Evolutionary conservation across 2,329 filamentous ascomycete genomes (phyloP).

Genomic region (Talaromyces sp.): DNA sequence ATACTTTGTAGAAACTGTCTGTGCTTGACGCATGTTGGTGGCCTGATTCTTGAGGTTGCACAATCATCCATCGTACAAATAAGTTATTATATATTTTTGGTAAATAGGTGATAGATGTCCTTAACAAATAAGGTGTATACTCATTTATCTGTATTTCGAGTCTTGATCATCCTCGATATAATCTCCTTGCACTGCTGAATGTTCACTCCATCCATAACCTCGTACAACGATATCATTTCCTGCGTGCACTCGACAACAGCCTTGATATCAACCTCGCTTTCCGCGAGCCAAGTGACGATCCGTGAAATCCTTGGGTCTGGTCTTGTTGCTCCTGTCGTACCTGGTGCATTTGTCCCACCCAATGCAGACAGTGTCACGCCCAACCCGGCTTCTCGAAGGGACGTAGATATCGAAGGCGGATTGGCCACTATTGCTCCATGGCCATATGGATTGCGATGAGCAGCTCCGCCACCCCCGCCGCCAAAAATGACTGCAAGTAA

Average conservation of each 20-base stretch:
- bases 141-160: slow-evolving; percentile 55
- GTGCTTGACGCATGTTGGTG: background rate
- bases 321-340: slow-evolving; percentile 20
- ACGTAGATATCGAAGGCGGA: slow-evolving; percentile 31
- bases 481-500: slow-evolving; percentile 79
- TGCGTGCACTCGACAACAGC: slow-evolving; percentile 85
- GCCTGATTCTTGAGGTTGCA: background rate
- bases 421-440: slow-evolving; percentile 25
- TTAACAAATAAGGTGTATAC: background rate
- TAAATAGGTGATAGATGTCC: background rate
- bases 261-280: slow-evolving; percentile 79
- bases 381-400: slow-evolving; percentile 35
- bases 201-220: slow-evolving; percentile 65
- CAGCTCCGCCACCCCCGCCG: slow-evolving; percentile 49
- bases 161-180: slow-evolving; percentile 60
- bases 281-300: slow-evolving; percentile 76
- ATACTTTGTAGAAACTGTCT: background rate
- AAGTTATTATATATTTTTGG: background rate
- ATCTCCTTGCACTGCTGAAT: slow-evolving; percentile 64
- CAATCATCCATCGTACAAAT: background rate
- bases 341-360: slow-evolving; percentile 15
- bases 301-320: slow-evolving; percentile 52
- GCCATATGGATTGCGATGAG: slow-evolving; percentile 21
- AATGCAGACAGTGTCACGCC: slow-evolving; percentile 34
- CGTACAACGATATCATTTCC: slow-evolving; percentile 86